Evolutionary conservation across 306 rosid genomes (phyloP), one percentile per base, ranked within the genome.

Genomic region (Sophora flavescens): DNA sequence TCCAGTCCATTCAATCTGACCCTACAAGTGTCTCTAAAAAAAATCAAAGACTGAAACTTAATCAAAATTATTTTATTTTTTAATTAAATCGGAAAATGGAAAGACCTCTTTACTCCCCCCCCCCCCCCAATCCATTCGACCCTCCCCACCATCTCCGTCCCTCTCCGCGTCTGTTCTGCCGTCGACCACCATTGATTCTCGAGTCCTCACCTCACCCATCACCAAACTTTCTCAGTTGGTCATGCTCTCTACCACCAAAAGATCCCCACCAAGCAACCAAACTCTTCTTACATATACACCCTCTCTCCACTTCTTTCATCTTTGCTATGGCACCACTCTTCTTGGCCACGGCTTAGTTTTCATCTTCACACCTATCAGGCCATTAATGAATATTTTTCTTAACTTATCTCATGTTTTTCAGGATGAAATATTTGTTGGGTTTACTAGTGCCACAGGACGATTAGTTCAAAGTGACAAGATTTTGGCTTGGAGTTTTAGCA

Each of bases 401-500:
- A 86, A 94, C 41, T 80, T 91, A 4, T 91, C 97, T 41, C 81
- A 83, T 5, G 87, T 91, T 74, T 86, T 94, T 47, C 63, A 22
- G 45, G 92, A 91, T n/a, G 96, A 91, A 56, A 91, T 90, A 95
- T 91, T 76, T 72, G 84, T 91, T 33, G 98, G 98, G 12, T 94
- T 94, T 45, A 90, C 96, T 8, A 84, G 96, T 78, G 53, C 96
- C 6, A 94, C 97, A 0, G 98, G 98, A 12, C 66, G 63, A 73
- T 84, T 94, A 65, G 87, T 91, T 22, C 56, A 91, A 68, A 86
- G 91, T 32, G 95, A 90, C 80, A 94, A 84, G 78, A 56, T 94
- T 70, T 77, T 94, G 38, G 93, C 88, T 18, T 94, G 97, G 98
- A 94, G 98, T 74, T 94, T 90, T 53, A 91, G 97, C 63, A 89